Percentiles rank a stretch among this genome's conserved stretches.
phyloP scores from a whole-genome alignment of 2,329 filamentous ascomycete species.

The Metarhizium rileyi region DNA sequence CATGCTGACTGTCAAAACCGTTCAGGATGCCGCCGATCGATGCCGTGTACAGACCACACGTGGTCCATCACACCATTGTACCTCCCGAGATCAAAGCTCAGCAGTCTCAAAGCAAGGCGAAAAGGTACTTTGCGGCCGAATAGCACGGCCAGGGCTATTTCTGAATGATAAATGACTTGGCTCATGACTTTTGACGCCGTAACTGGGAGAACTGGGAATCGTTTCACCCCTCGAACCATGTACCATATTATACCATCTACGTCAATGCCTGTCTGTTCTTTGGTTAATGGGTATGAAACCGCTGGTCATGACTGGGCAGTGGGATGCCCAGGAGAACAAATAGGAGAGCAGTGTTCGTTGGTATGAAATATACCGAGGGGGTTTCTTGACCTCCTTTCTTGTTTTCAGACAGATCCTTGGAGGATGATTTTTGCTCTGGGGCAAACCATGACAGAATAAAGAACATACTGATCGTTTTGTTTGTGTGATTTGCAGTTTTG shows the following conservation, averaged over 20 bases:
- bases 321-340: not conserved
- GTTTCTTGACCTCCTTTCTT: not conserved
- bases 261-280: constrained; percentile 1
- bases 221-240: not conserved
- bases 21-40: constrained; percentile 74
- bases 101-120: constrained; percentile 54
- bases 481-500: no score
- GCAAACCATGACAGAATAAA: not conserved
- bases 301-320: constrained; percentile 4
- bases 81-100: constrained; percentile 62
- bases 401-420: not conserved
- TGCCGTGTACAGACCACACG: constrained; percentile 82
- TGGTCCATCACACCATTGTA: constrained; percentile 78
- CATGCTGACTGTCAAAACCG: not conserved
- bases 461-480: no score
- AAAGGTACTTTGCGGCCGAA: constrained; percentile 64
- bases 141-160: constrained; percentile 17
- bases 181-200: not conserved
- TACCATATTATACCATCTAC: constrained; percentile 1
- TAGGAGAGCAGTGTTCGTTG: constrained; percentile 3
- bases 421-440: not conserved
- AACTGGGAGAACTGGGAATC: not conserved
- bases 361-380: constrained; percentile 8
- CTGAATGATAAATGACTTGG: not conserved
- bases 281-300: constrained; percentile 1